Evolutionary conservation across 306 rosid genomes (phyloP).

Genomic region (Cucurbita pepo): DNA sequence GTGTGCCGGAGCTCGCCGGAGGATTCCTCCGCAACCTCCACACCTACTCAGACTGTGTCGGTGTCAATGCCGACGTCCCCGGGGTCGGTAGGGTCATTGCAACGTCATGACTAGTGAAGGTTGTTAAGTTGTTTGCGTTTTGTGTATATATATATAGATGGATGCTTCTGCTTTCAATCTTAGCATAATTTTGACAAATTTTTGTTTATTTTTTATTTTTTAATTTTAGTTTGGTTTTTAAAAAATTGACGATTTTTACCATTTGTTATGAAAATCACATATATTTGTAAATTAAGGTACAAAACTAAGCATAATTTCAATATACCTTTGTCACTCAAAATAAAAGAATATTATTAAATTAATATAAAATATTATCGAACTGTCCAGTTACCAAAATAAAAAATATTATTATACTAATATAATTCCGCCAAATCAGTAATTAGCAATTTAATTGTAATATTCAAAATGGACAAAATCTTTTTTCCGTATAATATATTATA

Average conservation of each 20-base stretch:
- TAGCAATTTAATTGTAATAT: too few relatives aligned
- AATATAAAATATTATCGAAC: too few relatives aligned
- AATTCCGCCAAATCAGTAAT: too few relatives aligned
- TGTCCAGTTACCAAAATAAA: too few relatives aligned
- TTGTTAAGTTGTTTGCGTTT: background rate
- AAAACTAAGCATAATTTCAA: too few relatives aligned
- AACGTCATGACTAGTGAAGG: background rate
- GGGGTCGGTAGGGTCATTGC: background rate
- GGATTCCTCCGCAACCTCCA: background rate
- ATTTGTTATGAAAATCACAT: too few relatives aligned
- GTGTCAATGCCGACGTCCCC: slow-evolving; percentile 9
- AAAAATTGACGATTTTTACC: background rate
- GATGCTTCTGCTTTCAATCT: background rate
- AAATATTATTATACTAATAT: too few relatives aligned
- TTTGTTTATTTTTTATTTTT: background rate
- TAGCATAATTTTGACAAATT: background rate
- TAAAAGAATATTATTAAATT: too few relatives aligned
- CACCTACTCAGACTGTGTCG: slow-evolving; percentile 3
- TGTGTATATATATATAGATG: background rate
- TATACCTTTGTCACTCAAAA: too few relatives aligned
- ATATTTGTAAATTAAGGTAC: too few relatives aligned
- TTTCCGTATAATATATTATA: too few relatives aligned
- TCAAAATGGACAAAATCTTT: too few relatives aligned
- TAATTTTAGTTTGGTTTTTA: background rate
- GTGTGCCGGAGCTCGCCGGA: slow-evolving; percentile 44